A percentile compares a stretch with the other conserved stretches of the same genome.
Evolutionary conservation across 352 stramenopile species (phyloP).

Genomic region (Globisporangium spiculum): DNA sequence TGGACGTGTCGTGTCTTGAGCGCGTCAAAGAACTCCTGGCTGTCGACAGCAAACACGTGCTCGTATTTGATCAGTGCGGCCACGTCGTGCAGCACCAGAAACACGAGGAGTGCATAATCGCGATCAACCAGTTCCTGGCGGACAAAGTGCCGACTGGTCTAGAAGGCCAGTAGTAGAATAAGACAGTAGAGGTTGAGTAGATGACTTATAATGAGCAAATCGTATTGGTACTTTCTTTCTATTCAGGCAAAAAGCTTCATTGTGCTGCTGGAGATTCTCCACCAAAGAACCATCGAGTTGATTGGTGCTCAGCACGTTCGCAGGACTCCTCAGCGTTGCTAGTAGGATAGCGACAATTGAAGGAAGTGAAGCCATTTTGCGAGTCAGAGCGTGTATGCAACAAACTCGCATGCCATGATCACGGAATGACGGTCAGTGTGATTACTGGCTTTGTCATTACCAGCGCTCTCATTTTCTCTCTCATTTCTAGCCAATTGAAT

Average conservation of each 20-base stretch:
- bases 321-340: no score
- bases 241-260: no score
- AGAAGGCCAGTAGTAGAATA: not conserved
- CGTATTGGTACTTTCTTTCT: no score
- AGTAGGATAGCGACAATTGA: not conserved
- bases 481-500: not conserved
- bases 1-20: constrained; percentile 62
- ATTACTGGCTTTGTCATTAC: not conserved
- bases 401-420: not conserved
- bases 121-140: not conserved
- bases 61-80: constrained; percentile 56
- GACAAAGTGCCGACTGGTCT: not conserved
- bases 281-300: no score
- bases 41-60: constrained; percentile 27
- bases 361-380: not conserved
- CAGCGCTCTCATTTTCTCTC: not conserved
- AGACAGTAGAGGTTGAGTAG: no score
- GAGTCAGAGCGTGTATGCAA: not conserved
- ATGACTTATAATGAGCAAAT: no score
- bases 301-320: no score
- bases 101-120: not conserved
- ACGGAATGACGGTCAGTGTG: constrained; percentile 6
- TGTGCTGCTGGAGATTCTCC: no score
- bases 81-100: constrained; percentile 5
- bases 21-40: constrained; percentile 48